Conservation (phyloP, 148 eudicot species). For the Chenopodium formosanum region DNA sequence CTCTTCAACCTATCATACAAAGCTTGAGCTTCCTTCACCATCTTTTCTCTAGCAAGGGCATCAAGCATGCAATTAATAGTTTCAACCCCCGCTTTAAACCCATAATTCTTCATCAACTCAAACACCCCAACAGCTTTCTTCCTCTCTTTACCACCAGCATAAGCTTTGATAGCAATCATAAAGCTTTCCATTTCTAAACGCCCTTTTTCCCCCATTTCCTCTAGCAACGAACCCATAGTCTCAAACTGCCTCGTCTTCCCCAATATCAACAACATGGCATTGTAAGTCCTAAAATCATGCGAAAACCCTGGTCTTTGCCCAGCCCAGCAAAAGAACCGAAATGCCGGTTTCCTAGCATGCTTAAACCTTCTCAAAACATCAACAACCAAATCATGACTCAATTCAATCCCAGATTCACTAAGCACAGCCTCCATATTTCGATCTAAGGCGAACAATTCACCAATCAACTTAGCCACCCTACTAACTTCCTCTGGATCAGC, state of each 20-base stretch:
- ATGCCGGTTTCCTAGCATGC: constrained; percentile 83
- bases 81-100: constrained; percentile 60
- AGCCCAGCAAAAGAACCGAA: constrained; percentile 87
- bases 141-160: constrained; percentile 68
- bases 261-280: constrained; percentile 64
- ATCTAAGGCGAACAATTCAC: constrained; percentile 75
- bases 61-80: constrained; percentile 68
- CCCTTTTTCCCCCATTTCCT: constrained; percentile 80
- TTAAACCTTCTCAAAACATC: constrained; percentile 70
- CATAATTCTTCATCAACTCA: constrained; percentile 79
- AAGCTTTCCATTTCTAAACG: constrained; percentile 68
- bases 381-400: constrained; percentile 66
- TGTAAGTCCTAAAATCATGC: constrained; percentile 72
- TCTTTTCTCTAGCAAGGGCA: constrained; percentile 65
- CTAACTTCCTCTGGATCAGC: constrained; percentile 68
- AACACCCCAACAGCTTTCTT: constrained; percentile 79
- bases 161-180: constrained; percentile 57
- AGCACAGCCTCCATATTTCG: constrained; percentile 92
- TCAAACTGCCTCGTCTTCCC: constrained; percentile 86
- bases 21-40: constrained; percentile 70
- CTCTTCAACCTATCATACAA: constrained; percentile 58
- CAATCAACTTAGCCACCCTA: constrained; percentile 72
- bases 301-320: constrained; percentile 47
- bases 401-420: constrained; percentile 59
- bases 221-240: constrained; percentile 75